These are phyloP conservation scores for Saturnispora sanitii DNA, from an alignment of 805 yeast species.

Conservation along the genomic window DNA sequence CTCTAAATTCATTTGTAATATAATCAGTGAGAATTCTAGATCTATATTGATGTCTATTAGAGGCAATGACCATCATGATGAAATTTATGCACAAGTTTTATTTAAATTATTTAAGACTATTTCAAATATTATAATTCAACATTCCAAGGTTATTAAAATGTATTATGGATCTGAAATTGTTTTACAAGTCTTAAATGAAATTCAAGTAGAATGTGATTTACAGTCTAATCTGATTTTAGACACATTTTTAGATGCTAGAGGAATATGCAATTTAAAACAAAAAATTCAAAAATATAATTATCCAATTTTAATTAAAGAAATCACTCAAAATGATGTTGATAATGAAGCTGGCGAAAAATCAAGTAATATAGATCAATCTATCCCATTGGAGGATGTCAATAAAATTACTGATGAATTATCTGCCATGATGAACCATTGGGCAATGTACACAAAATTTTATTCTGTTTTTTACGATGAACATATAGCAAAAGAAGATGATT, in stretches of 20 bases:
- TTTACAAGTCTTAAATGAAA: slow-evolving; percentile 54
- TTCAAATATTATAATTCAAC: slow-evolving; percentile 78
- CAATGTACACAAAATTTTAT: slow-evolving; percentile 64
- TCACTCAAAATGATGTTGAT: slow-evolving; percentile 23
- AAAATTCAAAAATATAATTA: slow-evolving; percentile 49
- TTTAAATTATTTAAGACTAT: slow-evolving; percentile 73
- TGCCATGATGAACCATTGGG: slow-evolving; percentile 77
- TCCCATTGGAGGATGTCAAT: slow-evolving; percentile 57
- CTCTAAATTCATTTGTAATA: slow-evolving; percentile 76
- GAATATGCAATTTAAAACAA: slow-evolving; percentile 43
- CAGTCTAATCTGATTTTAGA: slow-evolving; percentile 86
- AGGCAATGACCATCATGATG: slow-evolving; percentile 31
- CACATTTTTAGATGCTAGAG: slow-evolving; percentile 68
- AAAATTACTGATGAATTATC: slow-evolving; percentile 61
- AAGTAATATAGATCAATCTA: slow-evolving; percentile 12
- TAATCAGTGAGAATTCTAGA: slow-evolving; percentile 72
- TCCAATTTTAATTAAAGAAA: slow-evolving; percentile 33
- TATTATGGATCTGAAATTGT: slow-evolving; percentile 64
- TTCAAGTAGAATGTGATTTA: slow-evolving; percentile 85
- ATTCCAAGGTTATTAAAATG: slow-evolving; percentile 63
- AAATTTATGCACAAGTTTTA: slow-evolving; percentile 49
- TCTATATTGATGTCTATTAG: slow-evolving; percentile 43
- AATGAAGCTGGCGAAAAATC: slow-evolving; percentile 13
- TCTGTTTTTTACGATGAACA: slow-evolving; percentile 53
- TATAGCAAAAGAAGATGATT: no score